Base-by-base conservation (phyloP, 331 rosid species). In the Phaseolus coccineus region DNA sequence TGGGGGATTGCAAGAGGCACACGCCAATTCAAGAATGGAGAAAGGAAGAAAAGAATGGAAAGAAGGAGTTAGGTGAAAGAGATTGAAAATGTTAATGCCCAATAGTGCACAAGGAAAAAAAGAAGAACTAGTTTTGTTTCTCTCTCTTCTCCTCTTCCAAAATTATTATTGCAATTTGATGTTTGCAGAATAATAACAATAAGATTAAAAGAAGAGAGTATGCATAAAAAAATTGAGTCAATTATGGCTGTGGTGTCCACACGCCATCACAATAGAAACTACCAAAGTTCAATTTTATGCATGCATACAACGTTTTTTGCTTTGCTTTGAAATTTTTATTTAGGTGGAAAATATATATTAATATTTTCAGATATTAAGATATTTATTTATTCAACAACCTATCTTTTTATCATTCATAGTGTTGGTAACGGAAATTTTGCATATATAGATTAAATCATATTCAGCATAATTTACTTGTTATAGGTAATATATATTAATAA, bases 231-330 rank as follows among this genome's bases (percentile, higher is more conserved):
- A 69, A 47, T 10, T 12, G 51, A 50, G 87, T 84, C 84, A 87
- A 84, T 5, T 35, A 33, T 56, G 87, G 86, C 77, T 78, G 87
- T 87, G 87, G 9, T 28, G 2, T 58, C 50, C 89, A 83, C 89
- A 83, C 81, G 87, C 84, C 74, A 37, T 37, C 42, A 55, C 25
- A 24, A 25, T 0, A 9, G 73, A 69, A 50, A 5, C 57, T 66
- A 74, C 50, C 75, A 68, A 48, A 73, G 65, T 55, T 71, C 48
- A 76, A 77, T 61, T 33, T 65, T 63, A 63, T 33, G 46, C 1
- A 33, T 61, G 42, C 42, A 6, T 14, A 4, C 28, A 39, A 59
- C 66, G 40, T 28, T 28, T 59, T 10, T 13, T 22, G 22, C 16
- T 0, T 35, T 35, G 4, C 2, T 28, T 2, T 1, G 0, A 27